Percentiles rank a stretch among this genome's conserved stretches.
These are phyloP conservation scores for Lactarius hatsudake DNA, from an alignment of 768 basidiomycete genomes.

Conservation along the genomic window DNA sequence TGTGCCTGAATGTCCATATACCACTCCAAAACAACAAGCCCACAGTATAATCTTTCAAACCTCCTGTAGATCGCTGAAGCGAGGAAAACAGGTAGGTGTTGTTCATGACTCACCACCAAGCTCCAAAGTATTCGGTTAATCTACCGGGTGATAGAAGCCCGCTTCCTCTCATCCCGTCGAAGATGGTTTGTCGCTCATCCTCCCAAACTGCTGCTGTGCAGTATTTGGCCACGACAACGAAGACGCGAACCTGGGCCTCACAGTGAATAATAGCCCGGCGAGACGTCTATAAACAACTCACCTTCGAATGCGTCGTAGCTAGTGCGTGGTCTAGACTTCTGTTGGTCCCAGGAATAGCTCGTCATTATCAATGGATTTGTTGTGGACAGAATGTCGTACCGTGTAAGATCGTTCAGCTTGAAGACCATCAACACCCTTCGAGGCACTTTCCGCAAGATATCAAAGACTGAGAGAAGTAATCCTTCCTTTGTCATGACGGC, in stretches of 20 bases:
- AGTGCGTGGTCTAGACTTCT: constrained; percentile 83
- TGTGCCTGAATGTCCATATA: constrained; percentile 63
- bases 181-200: constrained; percentile 48
- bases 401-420: constrained; percentile 82
- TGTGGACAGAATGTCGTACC: constrained; percentile 40
- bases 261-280: constrained; percentile 2
- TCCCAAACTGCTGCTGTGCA: constrained; percentile 79
- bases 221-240: constrained; percentile 87
- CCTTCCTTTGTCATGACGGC: constrained; percentile 85
- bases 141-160: constrained; percentile 51
- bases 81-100: background rate
- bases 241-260: constrained; percentile 68
- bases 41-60: constrained; percentile 53
- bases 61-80: constrained; percentile 42
- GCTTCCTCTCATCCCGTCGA: constrained; percentile 42
- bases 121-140: constrained; percentile 48
- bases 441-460: constrained; percentile 83
- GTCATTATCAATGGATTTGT: background rate
- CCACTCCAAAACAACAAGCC: constrained; percentile 53
- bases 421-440: constrained; percentile 79
- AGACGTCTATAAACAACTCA: constrained; percentile 31
- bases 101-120: constrained; percentile 62
- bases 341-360: constrained; percentile 1
- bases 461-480: constrained; percentile 78
- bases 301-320: constrained; percentile 83